A percentile compares a stretch with the other conserved stretches of the same genome.
Conservation (phyloP, 768 basidiomycete genomes). For the Crassisporium funariophilum region DNA sequence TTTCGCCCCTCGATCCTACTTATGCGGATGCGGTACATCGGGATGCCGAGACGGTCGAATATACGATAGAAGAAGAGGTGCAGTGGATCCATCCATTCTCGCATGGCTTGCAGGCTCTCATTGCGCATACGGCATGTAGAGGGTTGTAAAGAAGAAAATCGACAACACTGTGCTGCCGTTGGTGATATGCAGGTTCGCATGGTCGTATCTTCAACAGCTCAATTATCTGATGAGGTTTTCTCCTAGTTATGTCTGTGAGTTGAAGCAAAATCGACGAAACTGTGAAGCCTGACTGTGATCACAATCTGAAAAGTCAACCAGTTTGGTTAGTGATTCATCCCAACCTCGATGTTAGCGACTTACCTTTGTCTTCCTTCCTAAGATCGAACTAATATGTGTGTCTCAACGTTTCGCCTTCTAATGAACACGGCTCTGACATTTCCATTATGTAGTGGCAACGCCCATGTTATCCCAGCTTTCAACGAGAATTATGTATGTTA, state of each 20-base stretch:
- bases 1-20: constrained; percentile 44
- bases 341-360: background rate
- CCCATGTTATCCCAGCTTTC: constrained; percentile 52
- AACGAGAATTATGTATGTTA: constrained; percentile 52
- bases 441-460: constrained; percentile 46
- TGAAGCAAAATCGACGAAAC: background rate
- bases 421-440: background rate
- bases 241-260: constrained; percentile 51
- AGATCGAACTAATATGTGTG: constrained; percentile 63
- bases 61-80: constrained; percentile 53
- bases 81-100: background rate
- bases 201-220: background rate
- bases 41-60: constrained; percentile 52
- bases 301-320: constrained; percentile 40
- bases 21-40: constrained; percentile 52
- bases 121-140: constrained; percentile 26
- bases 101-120: background rate
- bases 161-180: constrained; percentile 52
- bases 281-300: constrained; percentile 13
- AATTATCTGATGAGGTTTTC: background rate
- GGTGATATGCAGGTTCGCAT: constrained; percentile 49
- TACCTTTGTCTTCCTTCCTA: constrained; percentile 1
- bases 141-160: constrained; percentile 48
- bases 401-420: constrained; percentile 2
- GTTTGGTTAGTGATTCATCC: constrained; percentile 35